Evolutionary conservation across 805 yeast genomes (phyloP), one percentile per base, ranked within the genome.

Genomic region (Clavispora santaluciae): DNA sequence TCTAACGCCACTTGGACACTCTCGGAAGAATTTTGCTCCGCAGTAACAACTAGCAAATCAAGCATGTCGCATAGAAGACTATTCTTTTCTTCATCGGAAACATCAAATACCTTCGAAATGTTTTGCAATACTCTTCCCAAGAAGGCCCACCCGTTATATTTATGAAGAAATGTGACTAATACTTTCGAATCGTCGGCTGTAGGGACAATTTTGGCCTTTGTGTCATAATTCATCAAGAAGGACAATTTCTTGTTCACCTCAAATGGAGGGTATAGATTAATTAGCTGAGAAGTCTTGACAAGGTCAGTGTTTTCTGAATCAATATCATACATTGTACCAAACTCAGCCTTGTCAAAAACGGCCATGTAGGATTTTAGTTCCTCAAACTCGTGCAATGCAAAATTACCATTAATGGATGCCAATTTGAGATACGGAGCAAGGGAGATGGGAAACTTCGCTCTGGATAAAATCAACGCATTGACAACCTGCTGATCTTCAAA

Each of bases 131-230:
- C 64, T 52, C 95, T 73, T 1, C 97, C 97, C 13, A 91, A 52
- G 21, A 85, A 62, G 0, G 95, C 76, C 95, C 97, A 89, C 1
- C 97, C 97, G 55, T 81, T 86, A 57, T 81, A 88, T 3, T 73
- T 72, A 56, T 83, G 78, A 21, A 82, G 64, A 64, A 93, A 89
- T 17, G 87, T 73, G 3, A 85, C 84, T 13, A 75, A 51, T 9
- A 61, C 54, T 44, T 66, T 63, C 24, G 58, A 50, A 10, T 54
- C 58, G 12, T 54, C 51, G 6, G 57, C 55, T 3, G 77, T 69
- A 1, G 87, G 81, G 22, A 90, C 60, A 3, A 86, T 61, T 49
- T 83, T 82, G 2, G 91, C 97, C 41, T 70, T 75, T 0, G 95
- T 85, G 2, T 81, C 81, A 2, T 31, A 41, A 13, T 60, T 57